phyloP scores from a whole-genome alignment of 2,329 filamentous ascomycete genomes.

The Karstenula rhodostoma region DNA sequence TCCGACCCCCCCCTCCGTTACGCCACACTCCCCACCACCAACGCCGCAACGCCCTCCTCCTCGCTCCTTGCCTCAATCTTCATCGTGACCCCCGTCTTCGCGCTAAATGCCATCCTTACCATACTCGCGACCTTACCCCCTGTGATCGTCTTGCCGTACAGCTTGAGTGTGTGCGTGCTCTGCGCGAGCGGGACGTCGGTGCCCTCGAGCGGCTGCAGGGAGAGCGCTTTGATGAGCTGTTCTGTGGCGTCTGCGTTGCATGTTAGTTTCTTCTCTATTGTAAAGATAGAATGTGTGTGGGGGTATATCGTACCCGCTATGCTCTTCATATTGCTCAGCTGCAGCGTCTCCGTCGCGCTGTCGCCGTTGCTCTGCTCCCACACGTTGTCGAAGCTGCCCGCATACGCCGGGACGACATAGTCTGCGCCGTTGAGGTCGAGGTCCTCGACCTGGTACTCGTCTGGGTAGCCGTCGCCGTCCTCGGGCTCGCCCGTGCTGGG shows the following conservation, averaged over 20 bases:
- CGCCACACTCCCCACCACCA: conserved; percentile 85
- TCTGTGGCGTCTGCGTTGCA: conserved; percentile 80
- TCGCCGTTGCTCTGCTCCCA: conserved; percentile 95
- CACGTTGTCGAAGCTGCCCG: conserved; percentile 91
- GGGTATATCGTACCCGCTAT: conserved; percentile 75
- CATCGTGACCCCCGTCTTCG: conserved; percentile 92
- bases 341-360: conserved; percentile 89
- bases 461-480: conserved; percentile 84
- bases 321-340: conserved; percentile 86
- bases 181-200: conserved; percentile 89
- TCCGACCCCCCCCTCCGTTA: too few species aligned
- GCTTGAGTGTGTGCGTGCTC: conserved; percentile 91
- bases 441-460: conserved; percentile 96
- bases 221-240: conserved; percentile 84
- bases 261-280: conserved; percentile 25
- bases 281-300: background rate
- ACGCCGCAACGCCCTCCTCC: conserved; percentile 86
- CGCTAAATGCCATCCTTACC: conserved; percentile 91
- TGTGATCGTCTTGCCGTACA: conserved; percentile 92
- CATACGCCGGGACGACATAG: conserved; percentile 92
- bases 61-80: conserved; percentile 94
- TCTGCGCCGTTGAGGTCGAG: conserved; percentile 90
- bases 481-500: conserved; percentile 93
- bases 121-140: conserved; percentile 88
- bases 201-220: conserved; percentile 91